A percentile compares a stretch with the other conserved stretches of the same genome.
phyloP scores from a whole-genome alignment of 306 rosid genomes.

The Cotoneaster glaucophyllus region DNA sequence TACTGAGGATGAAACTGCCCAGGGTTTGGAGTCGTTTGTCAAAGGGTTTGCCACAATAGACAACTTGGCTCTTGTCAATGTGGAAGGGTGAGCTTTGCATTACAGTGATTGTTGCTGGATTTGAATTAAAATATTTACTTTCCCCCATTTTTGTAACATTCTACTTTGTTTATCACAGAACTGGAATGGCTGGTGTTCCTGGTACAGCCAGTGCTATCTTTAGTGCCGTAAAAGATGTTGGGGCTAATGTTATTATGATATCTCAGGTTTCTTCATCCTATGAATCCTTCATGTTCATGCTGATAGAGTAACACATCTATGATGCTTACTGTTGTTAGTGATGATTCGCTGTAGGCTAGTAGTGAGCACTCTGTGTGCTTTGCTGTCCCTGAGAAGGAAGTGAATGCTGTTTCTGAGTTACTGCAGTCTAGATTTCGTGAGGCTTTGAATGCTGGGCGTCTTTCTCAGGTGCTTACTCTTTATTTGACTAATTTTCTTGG shows the following conservation, averaged over 20 bases:
- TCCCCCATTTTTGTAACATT: not conserved
- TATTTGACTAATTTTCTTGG: conserved; percentile 2
- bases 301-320: conserved; percentile 2
- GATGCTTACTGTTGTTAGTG: conserved; percentile 18
- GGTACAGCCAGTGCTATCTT: conserved; percentile 92
- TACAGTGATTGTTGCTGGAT: conserved; percentile 4
- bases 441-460: conserved; percentile 96
- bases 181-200: conserved; percentile 99
- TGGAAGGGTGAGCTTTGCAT: conserved; percentile 81
- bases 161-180: conserved; percentile 39
- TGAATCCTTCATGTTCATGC: conserved; percentile 11
- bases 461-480: conserved; percentile 74
- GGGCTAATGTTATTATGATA: conserved; percentile 99
- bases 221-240: conserved; percentile 89
- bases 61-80: conserved; percentile 91
- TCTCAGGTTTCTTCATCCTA: conserved; percentile 66
- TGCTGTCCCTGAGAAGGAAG: conserved; percentile 98
- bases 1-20: conserved; percentile 39
- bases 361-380: conserved; percentile 98
- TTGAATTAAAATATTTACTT: not conserved
- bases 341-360: conserved; percentile 71
- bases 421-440: conserved; percentile 81
- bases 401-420: conserved; percentile 89
- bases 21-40: conserved; percentile 56
- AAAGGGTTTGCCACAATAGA: conserved; percentile 98